Evolutionary conservation across 805 yeast genomes (phyloP).

Genomic region (Ogataea zsoltii): DNA sequence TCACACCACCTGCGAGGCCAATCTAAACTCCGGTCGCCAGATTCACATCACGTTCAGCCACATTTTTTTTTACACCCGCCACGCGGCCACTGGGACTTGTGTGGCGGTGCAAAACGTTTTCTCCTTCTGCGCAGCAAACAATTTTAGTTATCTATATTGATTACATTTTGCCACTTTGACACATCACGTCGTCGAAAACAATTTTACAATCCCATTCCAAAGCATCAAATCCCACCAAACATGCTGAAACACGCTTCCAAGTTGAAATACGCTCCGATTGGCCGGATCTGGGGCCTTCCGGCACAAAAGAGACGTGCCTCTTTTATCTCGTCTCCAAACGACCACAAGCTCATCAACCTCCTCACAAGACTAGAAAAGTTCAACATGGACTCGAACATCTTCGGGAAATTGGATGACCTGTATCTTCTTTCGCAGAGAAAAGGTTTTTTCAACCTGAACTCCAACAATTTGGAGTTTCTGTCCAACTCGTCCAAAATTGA

Average conservation of each 20-base stretch:
- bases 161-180: slow-evolving; percentile 18
- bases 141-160: background rate
- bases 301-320: slow-evolving; percentile 28
- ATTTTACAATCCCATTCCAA: slow-evolving; percentile 15
- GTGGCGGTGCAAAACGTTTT: slow-evolving; percentile 2
- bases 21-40: no score
- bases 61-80: background rate
- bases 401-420: slow-evolving; percentile 33
- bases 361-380: slow-evolving; percentile 32
- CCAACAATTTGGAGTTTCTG: slow-evolving; percentile 32
- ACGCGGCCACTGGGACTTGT: background rate
- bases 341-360: slow-evolving; percentile 29
- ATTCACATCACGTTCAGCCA: background rate
- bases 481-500: slow-evolving; percentile 29
- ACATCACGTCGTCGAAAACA: slow-evolving; percentile 19
- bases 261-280: background rate
- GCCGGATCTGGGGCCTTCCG: background rate
- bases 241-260: slow-evolving; percentile 4
- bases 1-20: no score
- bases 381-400: slow-evolving; percentile 27
- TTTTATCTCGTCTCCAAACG: slow-evolving; percentile 28
- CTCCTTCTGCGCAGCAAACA: background rate
- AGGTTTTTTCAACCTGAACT: slow-evolving; percentile 32
- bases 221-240: slow-evolving; percentile 11
- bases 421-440: slow-evolving; percentile 34